Evolutionary conservation across 495 filamentous ascomycete genomes (phyloP).

Genomic region (Aspergillus wentii): DNA sequence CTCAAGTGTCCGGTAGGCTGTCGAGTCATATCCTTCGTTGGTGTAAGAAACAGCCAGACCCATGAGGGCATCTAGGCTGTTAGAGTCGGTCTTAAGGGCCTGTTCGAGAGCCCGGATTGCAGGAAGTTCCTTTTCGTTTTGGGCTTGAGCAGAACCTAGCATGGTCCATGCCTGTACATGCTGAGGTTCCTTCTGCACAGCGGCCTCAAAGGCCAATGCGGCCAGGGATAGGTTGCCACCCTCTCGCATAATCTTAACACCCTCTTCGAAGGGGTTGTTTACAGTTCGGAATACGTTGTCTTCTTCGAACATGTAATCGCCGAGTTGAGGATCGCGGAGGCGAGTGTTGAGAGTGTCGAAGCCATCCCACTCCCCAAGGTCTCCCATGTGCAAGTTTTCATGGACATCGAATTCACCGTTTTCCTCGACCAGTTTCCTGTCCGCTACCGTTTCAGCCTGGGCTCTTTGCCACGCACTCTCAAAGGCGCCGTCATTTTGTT

Average conservation of each 20-base stretch:
- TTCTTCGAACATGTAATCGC: conserved; percentile 91
- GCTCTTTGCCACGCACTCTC: conserved; percentile 85
- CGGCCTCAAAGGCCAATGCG: conserved; percentile 94
- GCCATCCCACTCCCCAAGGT: conserved; percentile 65
- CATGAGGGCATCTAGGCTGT: conserved; percentile 87
- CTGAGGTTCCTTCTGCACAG: conserved; percentile 79
- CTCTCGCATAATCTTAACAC: conserved; percentile 81
- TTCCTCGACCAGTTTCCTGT: conserved; percentile 65
- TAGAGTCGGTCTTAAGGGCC: conserved; percentile 78
- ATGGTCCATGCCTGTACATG: conserved; percentile 92
- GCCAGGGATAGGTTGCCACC: conserved; percentile 93
- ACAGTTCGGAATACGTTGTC: conserved; percentile 80
- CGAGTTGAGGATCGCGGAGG: conserved; percentile 65
- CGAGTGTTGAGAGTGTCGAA: conserved; percentile 61
- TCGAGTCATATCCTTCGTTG: conserved; percentile 96
- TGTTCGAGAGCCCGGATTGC: conserved; percentile 97
- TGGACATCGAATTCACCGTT: conserved; percentile 48
- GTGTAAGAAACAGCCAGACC: conserved; percentile 96
- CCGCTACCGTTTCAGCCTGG: conserved; percentile 70
- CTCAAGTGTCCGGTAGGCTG: conserved; percentile 93
- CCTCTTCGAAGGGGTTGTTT: conserved; percentile 81
- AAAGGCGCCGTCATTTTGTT: conserved; percentile 66
- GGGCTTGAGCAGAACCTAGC: conserved; percentile 86
- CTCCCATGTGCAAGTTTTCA: conserved; percentile 59
- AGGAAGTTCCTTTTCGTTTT: conserved; percentile 96